A percentile compares a stretch with the other conserved stretches of the same genome.
These are phyloP conservation scores for Paracorniculantispora psalliotae DNA, from an alignment of 2,329 filamentous ascomycete genomes.

Conservation along the genomic window DNA sequence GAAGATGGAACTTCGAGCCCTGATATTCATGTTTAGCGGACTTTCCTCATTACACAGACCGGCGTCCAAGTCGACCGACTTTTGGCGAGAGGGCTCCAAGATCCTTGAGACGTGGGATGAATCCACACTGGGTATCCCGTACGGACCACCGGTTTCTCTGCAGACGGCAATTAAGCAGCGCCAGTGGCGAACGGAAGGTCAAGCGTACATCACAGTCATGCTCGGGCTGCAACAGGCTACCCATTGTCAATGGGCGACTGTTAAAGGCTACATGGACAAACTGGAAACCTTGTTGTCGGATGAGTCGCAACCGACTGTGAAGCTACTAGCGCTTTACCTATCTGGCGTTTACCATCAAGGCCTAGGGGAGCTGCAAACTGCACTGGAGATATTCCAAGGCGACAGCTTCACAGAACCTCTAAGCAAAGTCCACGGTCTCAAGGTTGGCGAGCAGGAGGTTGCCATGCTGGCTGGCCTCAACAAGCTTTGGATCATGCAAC, in stretches of 20 bases:
- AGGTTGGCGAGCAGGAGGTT: conserved; percentile 57
- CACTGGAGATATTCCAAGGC: conserved; percentile 62
- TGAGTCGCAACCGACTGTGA: conserved; percentile 36
- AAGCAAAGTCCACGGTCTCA: conserved; percentile 32
- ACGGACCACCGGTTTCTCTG: conserved; percentile 45
- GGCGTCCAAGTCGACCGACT: conserved; percentile 30
- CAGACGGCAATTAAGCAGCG: conserved; percentile 53
- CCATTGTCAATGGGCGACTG: conserved; percentile 64
- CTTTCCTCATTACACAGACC: conserved; percentile 40
- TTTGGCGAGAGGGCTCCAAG: conserved; percentile 39
- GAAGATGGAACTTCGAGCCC: conserved; percentile 51
- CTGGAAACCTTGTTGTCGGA: conserved; percentile 42
- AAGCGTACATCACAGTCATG: conserved; percentile 66
- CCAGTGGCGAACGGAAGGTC: conserved; percentile 61
- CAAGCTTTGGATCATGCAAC: conserved; percentile 66
- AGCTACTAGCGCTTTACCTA: conserved; percentile 62
- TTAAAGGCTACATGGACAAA: conserved; percentile 52
- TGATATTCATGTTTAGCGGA: conserved; percentile 53
- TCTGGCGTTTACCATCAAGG: conserved; percentile 72
- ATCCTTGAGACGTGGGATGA: conserved; percentile 43
- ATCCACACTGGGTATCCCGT: conserved; percentile 31
- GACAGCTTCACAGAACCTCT: conserved; percentile 47
- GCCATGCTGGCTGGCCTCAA: conserved; percentile 64
- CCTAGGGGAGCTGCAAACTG: conserved; percentile 64
- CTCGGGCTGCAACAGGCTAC: conserved; percentile 65